Evolutionary conservation across 2,329 filamentous ascomycete genomes (phyloP), one percentile per base, ranked within the genome.

Genomic region (Colletotrichum tropicicola): DNA sequence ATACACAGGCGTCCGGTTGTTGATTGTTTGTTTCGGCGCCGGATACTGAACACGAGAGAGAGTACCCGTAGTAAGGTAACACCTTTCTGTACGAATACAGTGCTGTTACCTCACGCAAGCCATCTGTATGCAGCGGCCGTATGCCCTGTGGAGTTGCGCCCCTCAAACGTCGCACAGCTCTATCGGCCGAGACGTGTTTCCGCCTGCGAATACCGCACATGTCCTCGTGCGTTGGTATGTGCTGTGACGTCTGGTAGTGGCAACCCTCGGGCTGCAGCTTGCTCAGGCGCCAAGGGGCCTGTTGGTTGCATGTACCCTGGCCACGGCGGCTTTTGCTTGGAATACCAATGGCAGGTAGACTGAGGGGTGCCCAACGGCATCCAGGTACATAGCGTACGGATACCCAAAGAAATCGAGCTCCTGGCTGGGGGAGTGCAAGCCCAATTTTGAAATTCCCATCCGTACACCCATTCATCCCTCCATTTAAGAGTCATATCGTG

Each of bases 121-220:
- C 43, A 12, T 56, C 17, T 61, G 49, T 37, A 28, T 55, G 43
- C 44, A 61, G 57, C 57, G 62, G 62, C 62, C 57, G 57, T 61
- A 62, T 49, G 62, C 25, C 21, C 21, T 61, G 49, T 27, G 62
- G 59, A 23, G 44, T 49, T 49, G 61, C 27, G 37, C 49, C 13
- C 28, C 62, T 56, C 62, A 51, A 56, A 56, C 49, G 57, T 47
- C 28, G 49, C 57, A 61, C 61, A 39, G 43, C 35, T 65, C 62
- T 65, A 61, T 65, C 62, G 62, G 62, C 62, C 62, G 62, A 65
- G 57, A 65, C 43, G 57, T 45, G 49, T 51, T 65, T 56, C 57
- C 62, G 44, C 37, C 44, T 39, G 28, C 45, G 19, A 54, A 41
- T 64, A 25, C 27, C 23, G 25, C 23, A 61, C 12, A 21, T 56